Percentiles rank a stretch among this genome's conserved stretches.
phyloP scores from a whole-genome alignment of 192 early-diverging fungal genomes.

The Coemansia sp. region DNA sequence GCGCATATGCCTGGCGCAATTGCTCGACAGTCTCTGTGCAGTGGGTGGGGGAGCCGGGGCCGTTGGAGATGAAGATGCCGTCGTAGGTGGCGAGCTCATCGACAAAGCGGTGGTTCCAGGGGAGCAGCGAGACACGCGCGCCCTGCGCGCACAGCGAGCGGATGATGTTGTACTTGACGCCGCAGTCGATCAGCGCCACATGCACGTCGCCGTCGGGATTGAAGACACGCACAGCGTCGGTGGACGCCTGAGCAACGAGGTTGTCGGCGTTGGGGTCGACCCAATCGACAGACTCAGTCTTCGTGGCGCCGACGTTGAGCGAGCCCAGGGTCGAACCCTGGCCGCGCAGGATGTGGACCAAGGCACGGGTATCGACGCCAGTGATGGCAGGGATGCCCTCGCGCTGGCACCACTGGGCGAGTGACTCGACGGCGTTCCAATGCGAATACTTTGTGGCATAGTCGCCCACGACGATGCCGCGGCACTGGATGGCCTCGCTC shows the following conservation, averaged over 20 bases:
- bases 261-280: conserved; percentile 91
- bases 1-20: conserved; percentile 64
- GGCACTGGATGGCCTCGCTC: conserved; percentile 89
- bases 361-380: conserved; percentile 92
- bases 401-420: conserved; percentile 88
- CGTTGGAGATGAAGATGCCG: conserved; percentile 93
- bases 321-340: conserved; percentile 89
- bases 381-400: conserved; percentile 89
- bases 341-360: conserved; percentile 95
- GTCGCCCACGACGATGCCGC: conserved; percentile 87
- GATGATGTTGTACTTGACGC: conserved; percentile 99
- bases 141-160: conserved; percentile 95
- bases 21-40: conserved; percentile 76
- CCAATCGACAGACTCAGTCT: conserved; percentile 79
- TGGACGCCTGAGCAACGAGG: conserved; percentile 92
- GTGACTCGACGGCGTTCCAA: conserved; percentile 80
- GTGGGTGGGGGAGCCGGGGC: conserved; percentile 95
- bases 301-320: conserved; percentile 74
- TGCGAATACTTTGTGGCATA: conserved; percentile 92
- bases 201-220: conserved; percentile 61
- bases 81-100: conserved; percentile 71
- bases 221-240: conserved; percentile 71
- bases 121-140: conserved; percentile 89
- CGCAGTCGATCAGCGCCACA: conserved; percentile 92
- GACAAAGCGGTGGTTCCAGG: conserved; percentile 94